Evolutionary conservation across 805 yeast species (phyloP).

Genomic region (Suhomyces pyralidae): DNA sequence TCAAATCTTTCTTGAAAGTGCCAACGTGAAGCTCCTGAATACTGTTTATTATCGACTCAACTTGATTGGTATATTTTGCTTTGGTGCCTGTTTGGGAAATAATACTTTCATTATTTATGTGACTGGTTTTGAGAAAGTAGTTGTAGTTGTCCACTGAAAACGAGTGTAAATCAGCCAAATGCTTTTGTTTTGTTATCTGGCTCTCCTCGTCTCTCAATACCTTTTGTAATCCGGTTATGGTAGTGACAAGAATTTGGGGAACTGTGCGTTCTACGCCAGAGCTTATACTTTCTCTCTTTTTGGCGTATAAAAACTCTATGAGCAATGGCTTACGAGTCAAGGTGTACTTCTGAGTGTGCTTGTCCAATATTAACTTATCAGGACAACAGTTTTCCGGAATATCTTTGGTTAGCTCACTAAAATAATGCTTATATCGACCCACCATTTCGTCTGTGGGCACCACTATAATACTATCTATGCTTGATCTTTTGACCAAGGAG

Average conservation of each 20-base stretch:
- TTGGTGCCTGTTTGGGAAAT: constrained; percentile 11
- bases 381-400: constrained; percentile 24
- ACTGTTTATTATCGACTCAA: constrained; percentile 10
- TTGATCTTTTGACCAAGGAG: constrained; percentile 5
- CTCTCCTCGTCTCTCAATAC: constrained; percentile 6
- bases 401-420: constrained; percentile 12
- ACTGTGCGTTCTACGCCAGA: constrained; percentile 1
- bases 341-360: constrained; percentile 5
- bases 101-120: constrained; percentile 5
- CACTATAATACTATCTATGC: constrained; percentile 18
- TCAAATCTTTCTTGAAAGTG: constrained; percentile 5
- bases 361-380: constrained; percentile 8
- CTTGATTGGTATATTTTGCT: constrained; percentile 11
- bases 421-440: constrained; percentile 13
- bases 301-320: constrained; percentile 11
- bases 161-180: constrained; percentile 12
- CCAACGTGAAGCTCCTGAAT: constrained; percentile 13
- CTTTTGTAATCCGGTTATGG: constrained; percentile 11
- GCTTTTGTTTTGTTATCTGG: not conserved
- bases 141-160: constrained; percentile 25
- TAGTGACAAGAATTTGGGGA: constrained; percentile 21
- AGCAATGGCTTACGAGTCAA: constrained; percentile 16
- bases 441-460: constrained; percentile 24
- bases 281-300: not conserved
- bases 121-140: constrained; percentile 13